These are phyloP conservation scores for Breynia disticha DNA, from an alignment of 441 rosid species.

Conservation along the genomic window DNA sequence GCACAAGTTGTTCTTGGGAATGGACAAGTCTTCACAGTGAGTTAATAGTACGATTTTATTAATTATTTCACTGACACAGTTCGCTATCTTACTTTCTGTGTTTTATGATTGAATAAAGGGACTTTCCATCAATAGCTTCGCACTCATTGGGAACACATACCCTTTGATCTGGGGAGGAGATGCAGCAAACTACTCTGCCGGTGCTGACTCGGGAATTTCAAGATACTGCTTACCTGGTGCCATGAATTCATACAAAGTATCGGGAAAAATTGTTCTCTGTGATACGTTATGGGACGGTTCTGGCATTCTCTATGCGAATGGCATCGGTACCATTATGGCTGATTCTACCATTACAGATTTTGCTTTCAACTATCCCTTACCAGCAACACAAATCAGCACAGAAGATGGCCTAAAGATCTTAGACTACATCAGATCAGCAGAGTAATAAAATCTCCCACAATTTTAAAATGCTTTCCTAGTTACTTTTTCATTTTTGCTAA, in stretches of 20 bases:
- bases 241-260: constrained; percentile 26
- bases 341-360: constrained; percentile 14
- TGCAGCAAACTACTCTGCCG: constrained; percentile 34
- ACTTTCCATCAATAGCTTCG: constrained; percentile 32
- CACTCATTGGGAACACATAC: constrained; percentile 22
- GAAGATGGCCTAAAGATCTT: constrained; percentile 40
- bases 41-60: neutral
- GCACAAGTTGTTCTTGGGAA: constrained; percentile 55
- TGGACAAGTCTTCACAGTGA: constrained; percentile 45
- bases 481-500: neutral
- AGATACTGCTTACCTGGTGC: constrained; percentile 19
- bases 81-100: neutral
- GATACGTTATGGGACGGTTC: constrained; percentile 21
- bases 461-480: neutral
- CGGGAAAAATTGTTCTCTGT: constrained; percentile 60
- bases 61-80: neutral
- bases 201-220: constrained; percentile 15
- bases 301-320: constrained; percentile 13
- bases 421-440: constrained; percentile 54
- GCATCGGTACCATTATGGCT: constrained; percentile 30
- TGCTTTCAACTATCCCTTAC: constrained; percentile 33
- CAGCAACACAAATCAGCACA: constrained; percentile 32
- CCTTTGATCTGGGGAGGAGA: constrained; percentile 42
- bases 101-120: constrained; percentile 21
- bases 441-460: constrained; percentile 22